Evolutionary conservation across 305 asterid species (phyloP), one percentile per base, ranked within the genome.

Genomic region (Salvia sclarea): DNA sequence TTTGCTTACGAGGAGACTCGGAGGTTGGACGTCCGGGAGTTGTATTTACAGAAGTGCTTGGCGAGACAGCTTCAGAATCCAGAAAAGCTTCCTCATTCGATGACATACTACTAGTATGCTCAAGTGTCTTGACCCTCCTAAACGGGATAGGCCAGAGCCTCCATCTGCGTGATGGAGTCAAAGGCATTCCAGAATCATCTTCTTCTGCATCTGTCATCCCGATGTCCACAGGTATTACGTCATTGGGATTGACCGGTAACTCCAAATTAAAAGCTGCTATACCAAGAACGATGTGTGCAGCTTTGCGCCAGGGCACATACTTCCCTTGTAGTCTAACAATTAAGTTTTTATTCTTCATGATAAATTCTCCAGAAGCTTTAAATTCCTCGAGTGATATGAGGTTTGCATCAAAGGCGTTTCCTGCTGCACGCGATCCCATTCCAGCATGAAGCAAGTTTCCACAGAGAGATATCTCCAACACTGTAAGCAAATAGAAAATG

Each of bases 81-180:
- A 85, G 76, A 78, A 77, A 86, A 33, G 53, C 80, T 50, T 87
- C 96, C 65, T 87, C 96, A 24, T 54, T 83, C 12, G 89, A 82
- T 28, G 79, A 53, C 17, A 65, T 77, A 73, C 88, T 89, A 58
- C 66, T 70, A 14, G 81, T 69, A 58, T 87, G 93, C 68, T 89
- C 94, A 17, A 86, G 81, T 18, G 91, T 79, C 75, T 86, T 89
- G 22, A 81, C 88, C 74, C 92, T 83, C 79, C 98, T 83, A 77
- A 92, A 92, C 1, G 98, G 92, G 59, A 84, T 89, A 21, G 86
- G 85, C 98, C 98, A 92, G 52, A 91, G 90, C 78, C 96, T 89
- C 96, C 97, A 91, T 80, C 93, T 81, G 4, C 93, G 78, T 5
- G 95, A 74, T 31, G 91, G 81, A 64, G 88, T 85, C 33, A 84